phyloP scores from a whole-genome alignment of 371 early-diverging fungal genomes.

The Batrachochytrium dendrobatidis region DNA sequence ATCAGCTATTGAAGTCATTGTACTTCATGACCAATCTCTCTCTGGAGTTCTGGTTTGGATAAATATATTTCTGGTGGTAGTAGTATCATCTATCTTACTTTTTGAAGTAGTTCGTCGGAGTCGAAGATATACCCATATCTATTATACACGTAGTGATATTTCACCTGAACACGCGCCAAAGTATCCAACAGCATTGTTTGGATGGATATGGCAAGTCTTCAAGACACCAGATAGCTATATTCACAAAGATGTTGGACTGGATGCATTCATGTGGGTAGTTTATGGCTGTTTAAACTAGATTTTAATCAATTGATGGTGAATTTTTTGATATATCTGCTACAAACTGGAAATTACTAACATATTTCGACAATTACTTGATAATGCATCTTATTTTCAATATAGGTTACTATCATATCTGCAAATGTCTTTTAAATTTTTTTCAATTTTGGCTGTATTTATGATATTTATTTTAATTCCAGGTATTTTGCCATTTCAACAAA shows the following conservation, averaged over 20 bases:
- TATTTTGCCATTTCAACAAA: no score
- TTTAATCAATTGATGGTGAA: no score
- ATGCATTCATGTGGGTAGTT: conserved; percentile 33
- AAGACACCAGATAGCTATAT: conserved; percentile 23
- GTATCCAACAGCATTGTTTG: conserved; percentile 21
- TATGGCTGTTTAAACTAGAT: background rate
- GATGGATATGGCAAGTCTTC: conserved; percentile 28
- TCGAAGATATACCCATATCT: conserved; percentile 13
- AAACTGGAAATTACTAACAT: background rate
- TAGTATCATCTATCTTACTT: conserved; percentile 12
- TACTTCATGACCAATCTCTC: background rate
- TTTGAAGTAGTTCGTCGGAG: conserved; percentile 21
- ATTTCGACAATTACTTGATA: conserved; percentile 1
- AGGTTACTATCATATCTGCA: conserved; percentile 36
- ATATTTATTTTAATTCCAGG: conserved; percentile 21
- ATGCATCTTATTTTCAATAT: no score
- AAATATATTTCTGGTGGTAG: conserved; percentile 7
- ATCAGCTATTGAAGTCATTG: background rate
- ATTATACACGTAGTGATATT: conserved; percentile 24
- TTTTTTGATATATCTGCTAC: background rate
- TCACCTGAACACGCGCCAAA: conserved; percentile 23
- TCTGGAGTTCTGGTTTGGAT: conserved; percentile 9
- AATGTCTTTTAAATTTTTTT: conserved; percentile 23
- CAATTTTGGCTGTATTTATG: conserved; percentile 10
- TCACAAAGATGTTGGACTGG: conserved; percentile 34